Percentiles rank a stretch among this genome's conserved stretches.
These are phyloP conservation scores for Agaricus bisporus DNA, from an alignment of 768 basidiomycete species.

Conservation along the genomic window DNA sequence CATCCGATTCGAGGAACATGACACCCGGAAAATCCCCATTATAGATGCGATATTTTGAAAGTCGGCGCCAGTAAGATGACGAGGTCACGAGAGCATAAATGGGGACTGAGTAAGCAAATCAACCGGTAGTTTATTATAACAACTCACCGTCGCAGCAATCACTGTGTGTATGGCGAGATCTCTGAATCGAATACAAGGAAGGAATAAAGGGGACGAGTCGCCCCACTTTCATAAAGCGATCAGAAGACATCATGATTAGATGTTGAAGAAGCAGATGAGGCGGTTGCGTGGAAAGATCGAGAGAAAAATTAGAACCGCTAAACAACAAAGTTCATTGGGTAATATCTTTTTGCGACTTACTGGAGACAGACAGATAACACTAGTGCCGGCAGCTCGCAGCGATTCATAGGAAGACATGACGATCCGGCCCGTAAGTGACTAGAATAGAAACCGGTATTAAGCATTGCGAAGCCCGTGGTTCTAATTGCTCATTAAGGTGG, in stretches of 20 bases:
- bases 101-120: constrained; percentile 1
- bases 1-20: neutral
- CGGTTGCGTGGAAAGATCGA: constrained; percentile 10
- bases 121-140: constrained; percentile 5
- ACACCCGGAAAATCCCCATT: neutral
- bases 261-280: constrained; percentile 5
- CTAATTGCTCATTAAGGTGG: no score
- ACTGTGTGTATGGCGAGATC: constrained; percentile 58
- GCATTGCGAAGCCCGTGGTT: neutral
- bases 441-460: neutral
- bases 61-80: neutral
- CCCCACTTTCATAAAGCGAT: constrained; percentile 40
- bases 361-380: constrained; percentile 55
- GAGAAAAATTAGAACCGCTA: neutral
- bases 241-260: neutral
- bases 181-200: constrained; percentile 60
- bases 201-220: constrained; percentile 54
- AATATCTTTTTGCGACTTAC: constrained; percentile 25
- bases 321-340: neutral
- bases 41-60: neutral
- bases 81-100: constrained; percentile 1
- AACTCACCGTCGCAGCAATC: constrained; percentile 51
- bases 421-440: constrained; percentile 60
- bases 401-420: constrained; percentile 62
- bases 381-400: constrained; percentile 52